A percentile compares a stretch with the other conserved stretches of the same genome.
phyloP scores from a whole-genome alignment of 441 rosid genomes.

The Arabidopsis hybrid region DNA sequence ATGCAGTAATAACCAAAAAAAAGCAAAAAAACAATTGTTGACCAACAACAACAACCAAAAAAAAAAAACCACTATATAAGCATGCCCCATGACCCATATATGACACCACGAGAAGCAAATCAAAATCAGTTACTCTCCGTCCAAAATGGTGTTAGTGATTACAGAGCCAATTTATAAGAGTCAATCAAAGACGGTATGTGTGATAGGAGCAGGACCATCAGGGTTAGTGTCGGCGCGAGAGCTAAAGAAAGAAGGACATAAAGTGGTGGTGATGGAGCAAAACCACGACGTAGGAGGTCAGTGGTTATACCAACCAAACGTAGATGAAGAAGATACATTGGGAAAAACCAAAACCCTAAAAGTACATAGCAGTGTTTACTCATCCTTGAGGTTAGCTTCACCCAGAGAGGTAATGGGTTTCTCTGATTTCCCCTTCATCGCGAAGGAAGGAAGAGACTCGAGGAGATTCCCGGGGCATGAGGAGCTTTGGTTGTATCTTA shows the following conservation, averaged over 20 bases:
- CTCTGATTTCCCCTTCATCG: slow-evolving; percentile 77
- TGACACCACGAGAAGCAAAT: slow-evolving; percentile 9
- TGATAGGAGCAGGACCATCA: slow-evolving; percentile 89
- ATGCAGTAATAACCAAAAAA: background rate
- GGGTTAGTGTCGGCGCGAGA: slow-evolving; percentile 89
- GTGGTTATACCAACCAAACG: slow-evolving; percentile 73
- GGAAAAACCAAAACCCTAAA: slow-evolving; percentile 45
- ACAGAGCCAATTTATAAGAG: slow-evolving; percentile 25
- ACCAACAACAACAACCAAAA: background rate
- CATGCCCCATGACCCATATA: background rate
- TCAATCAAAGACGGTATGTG: slow-evolving; percentile 60
- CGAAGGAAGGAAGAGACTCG: slow-evolving; percentile 69
- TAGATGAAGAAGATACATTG: slow-evolving; percentile 60
- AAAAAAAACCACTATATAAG: slow-evolving; percentile 16
- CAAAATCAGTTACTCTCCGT: slow-evolving; percentile 11
- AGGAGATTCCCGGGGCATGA: slow-evolving; percentile 85
- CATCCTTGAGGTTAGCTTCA: slow-evolving; percentile 64
- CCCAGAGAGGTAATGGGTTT: slow-evolving; percentile 92
- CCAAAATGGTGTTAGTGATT: slow-evolving; percentile 30
- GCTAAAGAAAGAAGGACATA: slow-evolving; percentile 75
- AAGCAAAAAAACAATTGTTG: background rate
- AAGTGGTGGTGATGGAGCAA: slow-evolving; percentile 76
- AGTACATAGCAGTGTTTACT: slow-evolving; percentile 84
- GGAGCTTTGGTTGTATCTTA: slow-evolving; percentile 81
- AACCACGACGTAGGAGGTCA: slow-evolving; percentile 88